Evolutionary conservation across 2,329 filamentous ascomycete genomes (phyloP), one percentile per base, ranked within the genome.

Genomic region (Podosphaera leucotricha): DNA sequence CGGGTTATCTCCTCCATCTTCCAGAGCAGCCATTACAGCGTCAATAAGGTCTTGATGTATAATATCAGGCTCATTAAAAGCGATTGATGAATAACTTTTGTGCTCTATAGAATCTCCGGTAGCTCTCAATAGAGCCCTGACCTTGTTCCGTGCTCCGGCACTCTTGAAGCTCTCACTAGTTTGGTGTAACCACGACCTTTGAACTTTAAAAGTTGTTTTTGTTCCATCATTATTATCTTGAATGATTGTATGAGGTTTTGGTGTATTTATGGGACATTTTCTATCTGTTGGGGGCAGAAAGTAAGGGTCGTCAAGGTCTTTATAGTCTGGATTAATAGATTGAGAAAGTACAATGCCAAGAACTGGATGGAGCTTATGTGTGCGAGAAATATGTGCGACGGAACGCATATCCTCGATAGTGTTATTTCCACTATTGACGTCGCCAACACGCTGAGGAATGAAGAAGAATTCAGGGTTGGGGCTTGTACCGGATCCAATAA

Each of bases 381-480:
- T 45, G 10, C 47, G 35, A 2, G 56, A 49, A 22, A 55, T 44
- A 8, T 51, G 46, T 38, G 51, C 43, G 40, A 57, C 54, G 11
- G 26, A 21, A 20, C 26, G 22, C 21, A 57, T 47, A 41, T 58
- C 56, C 19, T 52, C 54, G 13, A 49, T 48, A 37, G 48, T 49
- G 41, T 53, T 48, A 11, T 52, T 52, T 11, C 53, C 49, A n/a
- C 53, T 48, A 43, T 57, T 56, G 42, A 52, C 50, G 13, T 49
- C 47, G 21, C 48, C 47, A 6, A 48, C 48, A 38, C 49, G 45
- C 38, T 57, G 55, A 38, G 57, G 54, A 28, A 49, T 52, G 41
- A 54, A 52, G 38, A 58, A 51, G 15, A 50, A 49, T 24, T 50
- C 50, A 2, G 52, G 53, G 19, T 54, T 53, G 8, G 55, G 51